Percentiles rank a stretch among this genome's conserved stretches.
phyloP scores from a whole-genome alignment of 192 early-diverging fungal species.

The Coemansia sp. region DNA sequence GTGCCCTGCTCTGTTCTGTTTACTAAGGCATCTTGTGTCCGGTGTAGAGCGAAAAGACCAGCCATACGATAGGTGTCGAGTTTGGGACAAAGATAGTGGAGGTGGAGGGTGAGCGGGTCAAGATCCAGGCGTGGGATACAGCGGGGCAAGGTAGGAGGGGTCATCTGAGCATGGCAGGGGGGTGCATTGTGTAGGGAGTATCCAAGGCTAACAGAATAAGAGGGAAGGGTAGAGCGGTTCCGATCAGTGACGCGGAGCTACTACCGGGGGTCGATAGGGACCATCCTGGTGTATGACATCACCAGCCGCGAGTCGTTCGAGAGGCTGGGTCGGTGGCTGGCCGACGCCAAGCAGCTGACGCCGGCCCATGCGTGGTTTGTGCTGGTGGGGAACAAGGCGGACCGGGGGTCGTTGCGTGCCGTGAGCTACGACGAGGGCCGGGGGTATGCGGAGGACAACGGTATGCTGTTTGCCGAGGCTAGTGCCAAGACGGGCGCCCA shows the following conservation, averaged over 20 bases:
- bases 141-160: slow-evolving; percentile 56
- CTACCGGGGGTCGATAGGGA: slow-evolving; percentile 75
- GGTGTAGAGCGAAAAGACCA: slow-evolving; percentile 54
- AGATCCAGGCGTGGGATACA: slow-evolving; percentile 72
- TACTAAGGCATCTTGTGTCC: slow-evolving; percentile 3
- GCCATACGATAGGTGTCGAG: slow-evolving; percentile 75
- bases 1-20: neutral
- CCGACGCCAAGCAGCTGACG: slow-evolving; percentile 60
- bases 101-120: slow-evolving; percentile 59
- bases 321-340: slow-evolving; percentile 60
- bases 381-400: slow-evolving; percentile 67
- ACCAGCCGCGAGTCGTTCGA: slow-evolving; percentile 61
- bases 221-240: slow-evolving; percentile 49
- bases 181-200: neutral
- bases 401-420: slow-evolving; percentile 25
- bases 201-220: neutral
- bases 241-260: slow-evolving; percentile 67
- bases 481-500: slow-evolving; percentile 59
- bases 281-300: slow-evolving; percentile 74
- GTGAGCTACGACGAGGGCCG: slow-evolving; percentile 53
- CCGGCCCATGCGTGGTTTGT: slow-evolving; percentile 62
- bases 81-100: slow-evolving; percentile 69
- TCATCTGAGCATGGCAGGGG: neutral
- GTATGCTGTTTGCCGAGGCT: slow-evolving; percentile 57
- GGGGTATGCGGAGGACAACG: slow-evolving; percentile 50